phyloP scores from a whole-genome alignment of 176 grass and related monocot species.

The Zizania latifolia region DNA sequence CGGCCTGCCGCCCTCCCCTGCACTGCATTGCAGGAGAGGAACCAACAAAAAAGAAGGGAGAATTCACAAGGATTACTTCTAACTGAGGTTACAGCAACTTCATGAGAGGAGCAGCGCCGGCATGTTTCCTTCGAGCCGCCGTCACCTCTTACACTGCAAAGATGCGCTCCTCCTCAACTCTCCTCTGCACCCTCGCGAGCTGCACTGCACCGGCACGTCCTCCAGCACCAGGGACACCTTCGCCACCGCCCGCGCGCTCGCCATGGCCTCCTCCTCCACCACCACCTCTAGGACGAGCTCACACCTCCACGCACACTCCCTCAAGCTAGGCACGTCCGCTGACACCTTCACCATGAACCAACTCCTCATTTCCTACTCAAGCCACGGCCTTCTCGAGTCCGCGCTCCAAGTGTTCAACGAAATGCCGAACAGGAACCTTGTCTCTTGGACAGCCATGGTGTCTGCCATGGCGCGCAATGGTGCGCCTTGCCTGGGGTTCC shows the following conservation, averaged over 20 bases:
- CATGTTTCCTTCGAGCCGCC: no score
- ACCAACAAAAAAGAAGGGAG: no score
- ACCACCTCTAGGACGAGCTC: not conserved
- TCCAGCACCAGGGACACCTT: slow-evolving; percentile 17
- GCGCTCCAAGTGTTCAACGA: slow-evolving; percentile 36
- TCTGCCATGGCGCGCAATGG: slow-evolving; percentile 18
- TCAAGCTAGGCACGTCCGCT: slow-evolving; percentile 37
- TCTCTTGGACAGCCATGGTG: slow-evolving; percentile 54
- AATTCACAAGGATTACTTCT: no score
- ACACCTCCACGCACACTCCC: slow-evolving; percentile 26
- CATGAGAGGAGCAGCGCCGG: no score
- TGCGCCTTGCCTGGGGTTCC: not conserved
- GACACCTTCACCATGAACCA: slow-evolving; percentile 53
- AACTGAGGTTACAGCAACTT: no score
- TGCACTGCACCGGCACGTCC: no score
- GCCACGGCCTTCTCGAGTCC: not conserved
- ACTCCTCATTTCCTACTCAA: slow-evolving; percentile 32
- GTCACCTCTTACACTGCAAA: no score
- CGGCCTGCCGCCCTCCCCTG: no score
- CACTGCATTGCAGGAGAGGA: no score
- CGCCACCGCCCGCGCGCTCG: slow-evolving; percentile 25
- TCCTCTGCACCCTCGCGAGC: no score
- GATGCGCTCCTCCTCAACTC: no score
- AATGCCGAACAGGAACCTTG: slow-evolving; percentile 42
- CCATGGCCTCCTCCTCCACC: slow-evolving; percentile 2